These are phyloP conservation scores for Mrakia gelida DNA, from an alignment of 768 basidiomycete species.

Conservation along the genomic window DNA sequence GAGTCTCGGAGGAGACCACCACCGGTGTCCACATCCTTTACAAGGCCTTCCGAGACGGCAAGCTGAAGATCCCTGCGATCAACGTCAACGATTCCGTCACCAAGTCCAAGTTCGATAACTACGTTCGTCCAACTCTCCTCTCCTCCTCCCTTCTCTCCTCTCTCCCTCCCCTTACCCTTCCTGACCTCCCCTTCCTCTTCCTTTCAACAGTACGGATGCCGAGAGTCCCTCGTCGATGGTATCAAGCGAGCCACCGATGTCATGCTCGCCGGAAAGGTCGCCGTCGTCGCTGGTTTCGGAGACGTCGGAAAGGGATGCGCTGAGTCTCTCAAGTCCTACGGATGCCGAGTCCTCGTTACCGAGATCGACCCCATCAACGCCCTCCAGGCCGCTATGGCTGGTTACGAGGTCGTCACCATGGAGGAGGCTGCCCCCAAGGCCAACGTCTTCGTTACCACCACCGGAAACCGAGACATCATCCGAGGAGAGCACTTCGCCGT, in stretches of 20 bases:
- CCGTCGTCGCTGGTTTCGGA: conserved; percentile 96
- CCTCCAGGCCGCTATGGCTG: conserved; percentile 98
- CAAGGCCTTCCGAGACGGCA: conserved; percentile 94
- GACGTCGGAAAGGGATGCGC: conserved; percentile 99
- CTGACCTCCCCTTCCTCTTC: not conserved
- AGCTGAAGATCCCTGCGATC: conserved; percentile 94
- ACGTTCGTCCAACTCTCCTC: conserved; percentile 31
- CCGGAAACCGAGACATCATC: conserved; percentile 98
- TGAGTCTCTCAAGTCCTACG: conserved; percentile 94
- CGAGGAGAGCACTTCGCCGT: conserved; percentile 79
- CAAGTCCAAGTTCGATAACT: conserved; percentile 87
- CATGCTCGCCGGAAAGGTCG: conserved; percentile 99
- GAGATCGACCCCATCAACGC: conserved; percentile 99
- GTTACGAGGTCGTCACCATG: conserved; percentile 98
- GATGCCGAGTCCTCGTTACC: conserved; percentile 89
- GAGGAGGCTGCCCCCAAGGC: conserved; percentile 84
- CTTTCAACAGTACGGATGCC: conserved; percentile 79
- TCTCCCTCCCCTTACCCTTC: not conserved
- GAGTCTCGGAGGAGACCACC: conserved; percentile 98
- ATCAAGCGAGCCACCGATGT: conserved; percentile 99
- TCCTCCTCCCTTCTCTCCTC: not conserved
- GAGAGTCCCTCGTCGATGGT: conserved; percentile 98
- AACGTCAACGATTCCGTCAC: conserved; percentile 99
- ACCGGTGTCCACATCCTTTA: conserved; percentile 99
- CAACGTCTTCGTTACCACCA: conserved; percentile 96